These are phyloP conservation scores for Evernia prunastri DNA, from an alignment of 495 filamentous ascomycete genomes.

Conservation along the genomic window DNA sequence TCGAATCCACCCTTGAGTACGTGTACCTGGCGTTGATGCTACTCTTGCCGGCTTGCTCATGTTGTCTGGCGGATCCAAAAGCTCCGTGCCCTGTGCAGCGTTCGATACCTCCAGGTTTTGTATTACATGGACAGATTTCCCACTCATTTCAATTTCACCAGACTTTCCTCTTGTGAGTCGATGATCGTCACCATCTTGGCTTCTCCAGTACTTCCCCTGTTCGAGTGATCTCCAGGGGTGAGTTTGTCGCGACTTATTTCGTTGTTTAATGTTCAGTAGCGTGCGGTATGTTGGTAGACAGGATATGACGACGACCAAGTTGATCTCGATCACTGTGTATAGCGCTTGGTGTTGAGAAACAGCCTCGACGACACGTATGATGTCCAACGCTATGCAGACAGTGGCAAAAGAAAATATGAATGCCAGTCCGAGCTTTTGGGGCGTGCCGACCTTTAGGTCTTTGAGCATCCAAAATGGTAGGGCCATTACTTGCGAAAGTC, in stretches of 20 bases:
- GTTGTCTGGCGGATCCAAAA: not conserved
- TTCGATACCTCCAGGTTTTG: not conserved
- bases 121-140: not conserved
- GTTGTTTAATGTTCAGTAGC: not conserved
- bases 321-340: slow-evolving; percentile 11
- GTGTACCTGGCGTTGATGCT: not conserved
- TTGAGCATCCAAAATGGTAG: slow-evolving; percentile 9
- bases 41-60: not conserved
- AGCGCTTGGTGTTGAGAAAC: slow-evolving; percentile 5
- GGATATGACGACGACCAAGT: slow-evolving; percentile 15
- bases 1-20: too few species aligned
- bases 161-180: not conserved
- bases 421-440: slow-evolving; percentile 16
- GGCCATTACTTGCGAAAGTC: slow-evolving; percentile 12
- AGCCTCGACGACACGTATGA: slow-evolving; percentile 11
- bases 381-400: slow-evolving; percentile 12
- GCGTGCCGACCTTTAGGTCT: not conserved
- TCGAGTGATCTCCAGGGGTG: slow-evolving; percentile 1
- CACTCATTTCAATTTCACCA: not conserved
- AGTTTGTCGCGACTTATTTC: not conserved
- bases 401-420: slow-evolving; percentile 12
- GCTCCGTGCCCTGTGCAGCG: not conserved
- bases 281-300: slow-evolving; percentile 12
- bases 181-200: not conserved
- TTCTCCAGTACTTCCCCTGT: not conserved